Evolutionary conservation across 73 alveolate species (phyloP).

Genomic region (Paramecium primaurelia): DNA sequence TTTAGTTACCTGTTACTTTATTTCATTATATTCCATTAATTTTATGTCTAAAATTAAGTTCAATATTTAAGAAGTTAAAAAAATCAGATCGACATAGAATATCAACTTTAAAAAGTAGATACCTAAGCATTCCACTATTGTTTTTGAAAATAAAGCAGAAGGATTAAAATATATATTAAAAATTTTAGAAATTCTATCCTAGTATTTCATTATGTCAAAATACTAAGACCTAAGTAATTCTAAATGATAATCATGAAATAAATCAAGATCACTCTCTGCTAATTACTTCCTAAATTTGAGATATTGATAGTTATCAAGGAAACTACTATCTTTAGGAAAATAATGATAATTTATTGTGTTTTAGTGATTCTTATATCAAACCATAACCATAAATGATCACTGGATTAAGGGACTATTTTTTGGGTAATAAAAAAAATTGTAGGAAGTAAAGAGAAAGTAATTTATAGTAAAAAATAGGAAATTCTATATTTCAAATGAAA

Average conservation of each 20-base stretch:
- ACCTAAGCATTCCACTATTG: neutral
- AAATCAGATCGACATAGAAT: neutral
- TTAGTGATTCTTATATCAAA: neutral
- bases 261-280: too few relatives aligned
- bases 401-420: neutral
- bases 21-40: slow-evolving; percentile 20
- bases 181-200: neutral
- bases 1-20: neutral
- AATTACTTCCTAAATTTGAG: too few relatives aligned
- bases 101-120: neutral
- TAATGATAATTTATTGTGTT: too few relatives aligned
- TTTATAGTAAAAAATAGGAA: too few relatives aligned
- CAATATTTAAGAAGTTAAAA: neutral
- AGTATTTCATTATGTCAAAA: neutral
- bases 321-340: too few relatives aligned
- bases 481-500: too few relatives aligned
- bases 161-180: neutral
- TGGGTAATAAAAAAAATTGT: too few relatives aligned
- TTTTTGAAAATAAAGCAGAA: neutral
- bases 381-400: neutral
- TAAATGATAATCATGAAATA: neutral
- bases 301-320: too few relatives aligned
- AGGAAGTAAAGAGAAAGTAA: too few relatives aligned
- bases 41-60: neutral
- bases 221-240: neutral